A percentile compares a stretch with the other conserved stretches of the same genome.
phyloP scores from a whole-genome alignment of 164 flowering plant species.

The Magnolia officinalis region DNA sequence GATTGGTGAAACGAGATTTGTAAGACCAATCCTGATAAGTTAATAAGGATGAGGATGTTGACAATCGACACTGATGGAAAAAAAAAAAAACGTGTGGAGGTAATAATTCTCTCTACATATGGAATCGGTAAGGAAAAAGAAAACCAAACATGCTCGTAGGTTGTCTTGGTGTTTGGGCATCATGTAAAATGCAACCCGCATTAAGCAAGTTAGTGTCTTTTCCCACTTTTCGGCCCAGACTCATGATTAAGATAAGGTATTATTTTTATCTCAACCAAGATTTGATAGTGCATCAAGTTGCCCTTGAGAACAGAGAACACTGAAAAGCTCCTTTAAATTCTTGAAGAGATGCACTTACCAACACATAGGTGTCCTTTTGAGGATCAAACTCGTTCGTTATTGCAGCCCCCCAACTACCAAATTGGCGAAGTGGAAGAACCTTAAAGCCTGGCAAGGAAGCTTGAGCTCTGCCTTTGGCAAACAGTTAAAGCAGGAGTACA shows the following conservation, averaged over 20 bases:
- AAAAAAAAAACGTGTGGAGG: too few species aligned
- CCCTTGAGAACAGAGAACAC: background rate
- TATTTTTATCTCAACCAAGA: background rate
- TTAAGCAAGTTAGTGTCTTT: background rate
- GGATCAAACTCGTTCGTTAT: slow-evolving; percentile 65
- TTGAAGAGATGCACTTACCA: slow-evolving; percentile 41
- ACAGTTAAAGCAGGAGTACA: background rate
- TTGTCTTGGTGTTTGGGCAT: background rate
- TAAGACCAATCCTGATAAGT: too few species aligned
- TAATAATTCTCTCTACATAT: background rate
- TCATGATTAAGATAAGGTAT: background rate
- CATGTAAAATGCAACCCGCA: background rate
- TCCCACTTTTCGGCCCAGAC: background rate
- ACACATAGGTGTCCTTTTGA: slow-evolving; percentile 74
- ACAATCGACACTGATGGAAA: too few species aligned
- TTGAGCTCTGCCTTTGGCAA: slow-evolving; percentile 43
- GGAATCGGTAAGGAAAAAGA: background rate
- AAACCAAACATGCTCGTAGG: too few species aligned
- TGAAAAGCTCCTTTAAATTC: background rate
- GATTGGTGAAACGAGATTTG: too few species aligned
- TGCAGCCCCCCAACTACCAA: slow-evolving; percentile 88
- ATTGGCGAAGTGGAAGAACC: slow-evolving; percentile 89
- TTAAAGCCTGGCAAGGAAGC: slow-evolving; percentile 81
- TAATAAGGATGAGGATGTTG: too few species aligned
- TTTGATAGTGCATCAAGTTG: too few species aligned